Evolutionary conservation across 176 grass and related monocot species (phyloP), one percentile per base, ranked within the genome.

Genomic region (Pharus latifolius): DNA sequence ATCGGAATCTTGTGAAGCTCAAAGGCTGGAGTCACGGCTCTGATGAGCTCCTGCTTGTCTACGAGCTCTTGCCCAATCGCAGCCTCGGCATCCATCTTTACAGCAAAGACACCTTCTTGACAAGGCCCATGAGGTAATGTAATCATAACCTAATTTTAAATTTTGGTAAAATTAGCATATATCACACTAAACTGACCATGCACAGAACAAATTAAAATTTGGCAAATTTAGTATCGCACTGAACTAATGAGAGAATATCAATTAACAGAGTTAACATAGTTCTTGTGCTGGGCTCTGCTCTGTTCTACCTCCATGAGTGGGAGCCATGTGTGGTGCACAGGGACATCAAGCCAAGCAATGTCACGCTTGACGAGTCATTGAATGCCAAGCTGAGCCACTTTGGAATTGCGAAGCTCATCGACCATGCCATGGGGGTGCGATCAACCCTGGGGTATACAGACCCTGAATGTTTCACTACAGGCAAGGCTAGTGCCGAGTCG

Each of bases 281-380:
- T 8, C 12, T 70, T 30, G 83, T 69, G 4, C 19, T 85, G 37
- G 75, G 75, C 7, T 79, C 82, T 3, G 82, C 75, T 12, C 22
- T 85, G 59, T 67, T 85, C 13, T 85, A 85, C 48, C 77, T 85
- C 15, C 82, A 85, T 22, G 82, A 85, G 40, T 85, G 82, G 43
- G 82, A 79, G 67, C 82, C 73, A 11, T 85, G 82, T 29, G 75
- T 85, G 15, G 82, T 85, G 51, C 82, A 85, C 45, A 60, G 82
- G 32, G n/a, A n/a, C n/a, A n/a, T n/a, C n/a, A n/a, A n/a, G n/a
- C n/a, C n/a, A n/a, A n/a, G n/a, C n/a, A n/a, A 85, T 37, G 75
- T 85, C 10, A 85, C 79, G 82, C 67, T 85, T 0, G 75, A 85
- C 46, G 65, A 66, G 3, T 49, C 63, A 15, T 85, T 85, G 59